A percentile compares a stretch with the other conserved stretches of the same genome.
Evolutionary conservation across 192 early-diverging fungal species (phyloP).

Genomic region (Lunasporangiospora selenospora): DNA sequence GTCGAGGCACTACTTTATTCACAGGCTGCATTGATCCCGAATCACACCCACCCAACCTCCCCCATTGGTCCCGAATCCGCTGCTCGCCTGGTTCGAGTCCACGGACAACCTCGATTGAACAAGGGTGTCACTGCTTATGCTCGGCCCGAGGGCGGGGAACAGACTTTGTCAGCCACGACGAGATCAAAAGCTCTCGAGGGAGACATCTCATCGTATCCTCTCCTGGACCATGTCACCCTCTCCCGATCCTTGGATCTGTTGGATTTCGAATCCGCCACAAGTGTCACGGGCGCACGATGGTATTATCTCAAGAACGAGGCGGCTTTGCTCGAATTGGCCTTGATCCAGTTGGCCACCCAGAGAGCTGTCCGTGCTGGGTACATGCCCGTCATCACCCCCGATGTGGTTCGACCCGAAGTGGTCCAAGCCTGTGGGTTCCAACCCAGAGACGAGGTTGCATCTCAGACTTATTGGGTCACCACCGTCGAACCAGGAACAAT

Average conservation of each 20-base stretch:
- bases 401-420: slow-evolving; percentile 80
- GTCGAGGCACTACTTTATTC: slow-evolving; percentile 64
- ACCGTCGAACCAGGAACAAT: slow-evolving; percentile 42
- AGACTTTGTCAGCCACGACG: no score
- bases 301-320: slow-evolving; percentile 90
- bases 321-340: slow-evolving; percentile 85
- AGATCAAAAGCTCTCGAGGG: slow-evolving; percentile 21
- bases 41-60: slow-evolving; percentile 73
- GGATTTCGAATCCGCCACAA: slow-evolving; percentile 82
- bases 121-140: slow-evolving; percentile 27
- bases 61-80: slow-evolving; percentile 81
- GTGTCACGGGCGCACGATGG: slow-evolving; percentile 82
- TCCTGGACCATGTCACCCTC: slow-evolving; percentile 76
- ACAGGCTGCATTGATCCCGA: slow-evolving; percentile 79
- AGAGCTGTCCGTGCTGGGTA: slow-evolving; percentile 76
- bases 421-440: slow-evolving; percentile 91
- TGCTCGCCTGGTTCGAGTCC: slow-evolving; percentile 60
- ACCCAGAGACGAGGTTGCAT: slow-evolving; percentile 74
- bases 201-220: slow-evolving; percentile 19
- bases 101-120: slow-evolving; percentile 48
- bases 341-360: slow-evolving; percentile 87
- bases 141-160: slow-evolving; percentile 28
- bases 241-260: slow-evolving; percentile 70
- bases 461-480: slow-evolving; percentile 85
- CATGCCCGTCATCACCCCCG: slow-evolving; percentile 81